Evolutionary conservation across 2,329 filamentous ascomycete species (phyloP), one percentile per base, ranked within the genome.

Genomic region (Phialemoniopsis sp.): DNA sequence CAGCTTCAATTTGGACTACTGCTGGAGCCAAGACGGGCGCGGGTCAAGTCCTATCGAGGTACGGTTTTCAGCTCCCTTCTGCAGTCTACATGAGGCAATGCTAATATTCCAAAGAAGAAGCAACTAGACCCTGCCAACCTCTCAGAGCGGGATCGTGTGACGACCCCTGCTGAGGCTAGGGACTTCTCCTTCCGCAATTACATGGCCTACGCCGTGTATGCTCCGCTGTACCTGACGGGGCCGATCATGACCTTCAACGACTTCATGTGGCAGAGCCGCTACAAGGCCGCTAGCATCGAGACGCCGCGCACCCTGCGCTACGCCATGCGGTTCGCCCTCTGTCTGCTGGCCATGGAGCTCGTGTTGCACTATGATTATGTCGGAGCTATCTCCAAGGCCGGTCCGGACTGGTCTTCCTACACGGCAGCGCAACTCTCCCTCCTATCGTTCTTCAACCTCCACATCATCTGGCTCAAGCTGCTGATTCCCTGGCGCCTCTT

Each of bases 201-300:
- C 61, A 58, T 96, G 34, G 89, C 87, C 33, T 98, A 96, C 59
- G 70, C 82, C 30, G 78, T 97, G 42, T 98, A 98, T 58, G 89
- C 89, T 3, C 93, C 93, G 1, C 76, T 98, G 2, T 98, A 97
- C 62, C 76, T 98, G 26, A 80, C 90, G 0, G 93, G 93, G 0
- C 93, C 93, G 1, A 95, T 98, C 54, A 60, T 98, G 45, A 97
- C 90, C 12, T 98, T 97, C 70, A 98, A 98, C 64, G 94, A 98
- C 68, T 98, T 93, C 69, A 83, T 97, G 46, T 86, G 87, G 1
- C 93, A 98, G 60, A 73, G 76, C 44, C 85, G 87, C 49, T 85
- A 91, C 63, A 76, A 74, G 12, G 66, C 87, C 1, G 75, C 83
- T 10, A 89, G 79, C 41, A 82, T 93, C 52, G 86, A 83, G 48